Evolutionary conservation across 2,329 filamentous ascomycete species (phyloP).

Genomic region (Aspergillus sclerotialis): DNA sequence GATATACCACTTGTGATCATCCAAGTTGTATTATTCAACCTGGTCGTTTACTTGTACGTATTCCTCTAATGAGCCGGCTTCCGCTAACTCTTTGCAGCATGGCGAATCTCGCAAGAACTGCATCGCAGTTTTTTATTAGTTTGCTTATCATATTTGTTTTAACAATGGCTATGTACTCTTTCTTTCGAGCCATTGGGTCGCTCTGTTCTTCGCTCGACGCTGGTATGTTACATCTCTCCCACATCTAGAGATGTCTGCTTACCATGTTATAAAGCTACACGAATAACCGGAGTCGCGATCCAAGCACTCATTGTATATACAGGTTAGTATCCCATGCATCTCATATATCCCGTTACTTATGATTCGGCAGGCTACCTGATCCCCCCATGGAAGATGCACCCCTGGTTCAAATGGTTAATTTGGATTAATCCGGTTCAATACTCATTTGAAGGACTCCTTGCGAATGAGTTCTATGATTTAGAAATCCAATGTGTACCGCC

Average conservation of each 20-base stretch:
- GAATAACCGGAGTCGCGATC: slow-evolving; percentile 43
- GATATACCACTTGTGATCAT: slow-evolving; percentile 53
- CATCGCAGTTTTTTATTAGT: slow-evolving; percentile 58
- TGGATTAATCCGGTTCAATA: slow-evolving; percentile 65
- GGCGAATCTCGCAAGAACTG: slow-evolving; percentile 48
- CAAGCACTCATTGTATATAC: slow-evolving; percentile 54
- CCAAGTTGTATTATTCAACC: slow-evolving; percentile 52
- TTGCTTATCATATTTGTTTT: slow-evolving; percentile 48
- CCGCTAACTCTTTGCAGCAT: slow-evolving; percentile 32
- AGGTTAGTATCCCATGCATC: slow-evolving; percentile 12
- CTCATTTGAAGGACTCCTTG: slow-evolving; percentile 60
- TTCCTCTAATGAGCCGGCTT: background rate
- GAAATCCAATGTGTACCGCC: slow-evolving; percentile 49
- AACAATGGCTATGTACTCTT: slow-evolving; percentile 50
- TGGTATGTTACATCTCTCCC: slow-evolving; percentile 20
- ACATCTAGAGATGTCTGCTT: background rate
- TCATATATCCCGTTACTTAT: background rate
- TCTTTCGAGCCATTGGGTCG: slow-evolving; percentile 45
- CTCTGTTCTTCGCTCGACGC: slow-evolving; percentile 44
- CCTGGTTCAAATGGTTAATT: slow-evolving; percentile 58
- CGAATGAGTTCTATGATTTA: slow-evolving; percentile 62
- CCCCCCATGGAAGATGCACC: slow-evolving; percentile 54
- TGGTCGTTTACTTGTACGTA: slow-evolving; percentile 53
- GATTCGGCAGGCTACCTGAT: slow-evolving; percentile 52
- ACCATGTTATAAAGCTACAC: slow-evolving; percentile 28